Conservation (phyloP, 169 alveolate species). For the Plasmodium billcollinsi region DNA sequence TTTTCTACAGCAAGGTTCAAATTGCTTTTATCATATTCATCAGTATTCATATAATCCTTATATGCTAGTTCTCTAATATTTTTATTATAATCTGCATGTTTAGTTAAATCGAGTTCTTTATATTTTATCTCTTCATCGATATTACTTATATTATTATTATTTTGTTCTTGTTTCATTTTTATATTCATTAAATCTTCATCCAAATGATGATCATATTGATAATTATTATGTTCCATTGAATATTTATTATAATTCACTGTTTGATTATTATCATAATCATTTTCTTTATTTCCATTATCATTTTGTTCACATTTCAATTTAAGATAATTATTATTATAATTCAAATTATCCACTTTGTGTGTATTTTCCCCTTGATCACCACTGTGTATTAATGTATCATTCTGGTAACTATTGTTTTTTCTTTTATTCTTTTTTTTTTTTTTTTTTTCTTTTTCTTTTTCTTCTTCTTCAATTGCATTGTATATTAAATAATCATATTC, state of each 20-base stretch:
- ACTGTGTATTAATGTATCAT: neutral
- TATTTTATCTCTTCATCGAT: too few relatives aligned
- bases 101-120: neutral
- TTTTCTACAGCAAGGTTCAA: neutral
- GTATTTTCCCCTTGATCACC: neutral
- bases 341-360: neutral
- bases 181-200: neutral
- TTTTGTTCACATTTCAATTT: too few relatives aligned
- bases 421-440: neutral
- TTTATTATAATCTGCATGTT: neutral
- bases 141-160: too few relatives aligned
- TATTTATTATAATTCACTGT: too few relatives aligned
- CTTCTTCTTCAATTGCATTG: neutral
- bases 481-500: slow-evolving; percentile 36
- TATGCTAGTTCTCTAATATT: neutral
- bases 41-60: neutral
- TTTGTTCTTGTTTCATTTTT: neutral
- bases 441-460: neutral
- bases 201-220: too few relatives aligned
- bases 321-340: neutral
- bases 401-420: neutral
- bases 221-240: too few relatives aligned
- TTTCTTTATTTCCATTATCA: too few relatives aligned
- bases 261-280: too few relatives aligned
- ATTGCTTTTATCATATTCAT: neutral